Percentiles rank a stretch among this genome's conserved stretches.
Conservation (phyloP, 495 filamentous ascomycete genomes). For the Daldinia bambusicola region DNA sequence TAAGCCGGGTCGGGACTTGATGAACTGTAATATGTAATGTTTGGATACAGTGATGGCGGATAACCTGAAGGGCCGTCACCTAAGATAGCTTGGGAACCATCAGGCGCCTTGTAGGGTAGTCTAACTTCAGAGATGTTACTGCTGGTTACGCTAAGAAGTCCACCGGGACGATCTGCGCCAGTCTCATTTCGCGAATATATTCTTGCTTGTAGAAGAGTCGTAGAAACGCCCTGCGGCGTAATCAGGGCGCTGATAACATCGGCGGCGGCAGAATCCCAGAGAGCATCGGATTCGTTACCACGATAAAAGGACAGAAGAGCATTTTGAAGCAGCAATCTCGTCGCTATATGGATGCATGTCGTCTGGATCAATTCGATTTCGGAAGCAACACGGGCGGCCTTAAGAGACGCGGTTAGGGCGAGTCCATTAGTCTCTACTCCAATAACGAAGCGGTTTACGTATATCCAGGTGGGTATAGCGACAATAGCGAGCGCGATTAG, state of each 20-base stretch:
- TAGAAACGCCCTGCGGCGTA: constrained; percentile 59
- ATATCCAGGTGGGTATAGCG: constrained; percentile 69
- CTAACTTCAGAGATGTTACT: constrained; percentile 55
- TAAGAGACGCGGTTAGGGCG: constrained; percentile 82
- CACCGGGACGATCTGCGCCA: constrained; percentile 53
- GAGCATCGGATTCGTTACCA: constrained; percentile 59
- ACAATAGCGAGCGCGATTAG: constrained; percentile 70
- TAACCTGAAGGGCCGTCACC: constrained; percentile 70
- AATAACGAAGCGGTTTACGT: constrained; percentile 78
- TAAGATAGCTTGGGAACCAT: constrained; percentile 67
- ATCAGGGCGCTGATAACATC: constrained; percentile 73
- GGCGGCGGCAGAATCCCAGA: constrained; percentile 63
- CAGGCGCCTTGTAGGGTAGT: constrained; percentile 65
- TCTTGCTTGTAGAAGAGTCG: constrained; percentile 70
- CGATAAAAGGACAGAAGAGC: constrained; percentile 70
- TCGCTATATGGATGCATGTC: constrained; percentile 71
- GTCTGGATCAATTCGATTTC: constrained; percentile 79
- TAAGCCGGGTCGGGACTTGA: constrained; percentile 50
- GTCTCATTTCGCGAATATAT: constrained; percentile 72
- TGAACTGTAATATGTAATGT: constrained; percentile 69
- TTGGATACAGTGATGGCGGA: constrained; percentile 75
- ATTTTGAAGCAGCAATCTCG: constrained; percentile 72
- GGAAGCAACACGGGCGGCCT: constrained; percentile 80
- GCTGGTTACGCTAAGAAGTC: constrained; percentile 71
- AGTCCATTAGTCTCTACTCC: constrained; percentile 68